Evolutionary conservation across 768 basidiomycete species (phyloP), one percentile per base, ranked within the genome.

Genomic region (Tylopilus cervinicoccineus): DNA sequence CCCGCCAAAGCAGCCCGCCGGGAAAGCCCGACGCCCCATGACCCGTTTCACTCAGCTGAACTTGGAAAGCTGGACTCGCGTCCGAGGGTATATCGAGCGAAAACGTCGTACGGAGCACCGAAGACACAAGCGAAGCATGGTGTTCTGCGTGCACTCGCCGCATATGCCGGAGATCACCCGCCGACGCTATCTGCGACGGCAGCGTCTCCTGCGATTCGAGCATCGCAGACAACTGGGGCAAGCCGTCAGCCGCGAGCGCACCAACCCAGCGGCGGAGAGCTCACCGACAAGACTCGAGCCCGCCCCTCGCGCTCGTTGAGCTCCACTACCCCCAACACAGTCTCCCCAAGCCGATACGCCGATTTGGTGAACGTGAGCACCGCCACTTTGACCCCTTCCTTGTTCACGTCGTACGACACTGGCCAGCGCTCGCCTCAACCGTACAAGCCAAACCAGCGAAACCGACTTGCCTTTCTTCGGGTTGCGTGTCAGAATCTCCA

Each of bases 361-460:
- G 86, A 83, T 69, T 97, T 97, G 22, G 88, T 83, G 54, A 99
- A 89, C 0, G 93, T 96, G 13, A 99, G 67, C 31, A 89, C 84
- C 6, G 95, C 94, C 49, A 98, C 92, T 34, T 83, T 81, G 31
- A 88, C 79, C 0, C 88, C 92, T 29, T 95, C 91, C 72, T 97
- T 96, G 62, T 84, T 88, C 47, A 97, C 93, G 69, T 97, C 94
- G 67, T 92, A 97, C 1, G 93, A 93, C 32, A 86, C 93, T 95
- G 56, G 14, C 22, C 32, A n/a, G 19, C 22, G 11, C 47, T 20
- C 22, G 4, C 9, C 19, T 27, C 5, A 13, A 27, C 36, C 0
- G n/a, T n/a, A n/a, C n/a, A 9, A 28, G 4, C 38, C 12, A 13
- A 29, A 16, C 4, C 2, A 11, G 23, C 48, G 36, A 7, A 26